These are phyloP conservation scores for Eimeria sp. DNA, from an alignment of 169 alveolate genomes.

Conservation along the genomic window DNA sequence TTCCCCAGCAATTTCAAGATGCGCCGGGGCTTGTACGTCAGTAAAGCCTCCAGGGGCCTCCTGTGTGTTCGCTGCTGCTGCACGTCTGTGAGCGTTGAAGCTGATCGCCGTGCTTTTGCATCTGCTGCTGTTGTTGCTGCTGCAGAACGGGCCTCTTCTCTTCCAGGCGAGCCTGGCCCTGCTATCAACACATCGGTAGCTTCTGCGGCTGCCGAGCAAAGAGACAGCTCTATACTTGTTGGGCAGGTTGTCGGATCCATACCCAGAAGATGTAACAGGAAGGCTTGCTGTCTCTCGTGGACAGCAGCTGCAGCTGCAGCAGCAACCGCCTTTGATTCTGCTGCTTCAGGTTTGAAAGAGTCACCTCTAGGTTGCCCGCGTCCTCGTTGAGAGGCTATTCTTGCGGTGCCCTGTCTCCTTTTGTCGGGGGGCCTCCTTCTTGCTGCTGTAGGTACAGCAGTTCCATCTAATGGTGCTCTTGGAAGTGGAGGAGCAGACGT, in stretches of 20 bases:
- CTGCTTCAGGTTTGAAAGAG: background rate
- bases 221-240: background rate
- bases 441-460: constrained; percentile 23
- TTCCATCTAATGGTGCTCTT: background rate
- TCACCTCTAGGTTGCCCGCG: background rate
- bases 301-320: constrained; percentile 65
- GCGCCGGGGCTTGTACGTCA: constrained; percentile 27
- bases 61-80: constrained; percentile 48
- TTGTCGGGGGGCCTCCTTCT: background rate
- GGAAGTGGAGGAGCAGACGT: background rate
- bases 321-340: constrained; percentile 31
- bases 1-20: constrained; percentile 11
- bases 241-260: background rate
- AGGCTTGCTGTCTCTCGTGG: constrained; percentile 54
- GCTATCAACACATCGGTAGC: background rate
- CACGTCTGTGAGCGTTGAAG: background rate
- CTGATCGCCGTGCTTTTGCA: background rate
- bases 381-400: background rate
- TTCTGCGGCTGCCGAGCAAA: background rate
- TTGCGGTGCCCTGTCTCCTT: background rate
- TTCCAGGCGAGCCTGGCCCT: background rate
- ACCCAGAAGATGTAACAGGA: constrained; percentile 3
- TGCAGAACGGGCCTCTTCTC: background rate
- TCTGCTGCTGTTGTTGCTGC: constrained; percentile 54
- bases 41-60: constrained; percentile 15